These are phyloP conservation scores for Geotrichum bryndzae DNA, from an alignment of 1,139 yeast genomes.

Conservation along the genomic window DNA sequence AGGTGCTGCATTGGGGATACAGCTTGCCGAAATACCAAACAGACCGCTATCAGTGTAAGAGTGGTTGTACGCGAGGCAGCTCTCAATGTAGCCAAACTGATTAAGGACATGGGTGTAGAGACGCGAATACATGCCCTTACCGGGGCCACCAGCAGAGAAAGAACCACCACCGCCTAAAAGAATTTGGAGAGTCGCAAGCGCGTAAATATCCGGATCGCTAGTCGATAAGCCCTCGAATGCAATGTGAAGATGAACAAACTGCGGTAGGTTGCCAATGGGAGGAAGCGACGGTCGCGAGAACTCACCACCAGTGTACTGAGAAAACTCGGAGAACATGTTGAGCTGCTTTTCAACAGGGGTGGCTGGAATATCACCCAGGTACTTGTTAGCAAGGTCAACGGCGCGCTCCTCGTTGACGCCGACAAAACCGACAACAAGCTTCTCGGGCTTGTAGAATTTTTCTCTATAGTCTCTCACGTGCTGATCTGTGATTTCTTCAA, in stretches of 20 bases:
- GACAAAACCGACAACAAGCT: constrained; percentile 79
- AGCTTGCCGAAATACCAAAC: constrained; percentile 81
- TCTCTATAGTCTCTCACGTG: constrained; percentile 58
- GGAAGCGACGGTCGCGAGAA: constrained; percentile 61
- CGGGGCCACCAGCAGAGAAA: constrained; percentile 99
- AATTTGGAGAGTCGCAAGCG: constrained; percentile 84
- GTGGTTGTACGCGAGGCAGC: constrained; percentile 83
- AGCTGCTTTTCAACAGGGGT: constrained; percentile 26
- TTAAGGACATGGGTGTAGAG: constrained; percentile 86
- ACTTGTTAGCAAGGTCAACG: constrained; percentile 52
- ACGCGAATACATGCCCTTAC: constrained; percentile 97
- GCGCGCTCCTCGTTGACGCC: constrained; percentile 77
- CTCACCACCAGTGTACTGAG: constrained; percentile 76
- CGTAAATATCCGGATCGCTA: constrained; percentile 80
- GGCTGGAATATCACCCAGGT: constrained; percentile 57
- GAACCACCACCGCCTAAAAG: constrained; percentile 97
- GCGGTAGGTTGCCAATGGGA: constrained; percentile 69
- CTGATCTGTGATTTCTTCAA: constrained; percentile 49
- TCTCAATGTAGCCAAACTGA: constrained; percentile 86
- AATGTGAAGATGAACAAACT: constrained; percentile 77
- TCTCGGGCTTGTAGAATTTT: constrained; percentile 70
- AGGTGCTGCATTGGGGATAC: constrained; percentile 80
- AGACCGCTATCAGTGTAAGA: constrained; percentile 86
- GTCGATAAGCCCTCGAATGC: constrained; percentile 87
- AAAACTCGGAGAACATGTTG: constrained; percentile 35